Base-by-base conservation (phyloP, 768 basidiomycete species). In the Lentinula lateritia region DNA sequence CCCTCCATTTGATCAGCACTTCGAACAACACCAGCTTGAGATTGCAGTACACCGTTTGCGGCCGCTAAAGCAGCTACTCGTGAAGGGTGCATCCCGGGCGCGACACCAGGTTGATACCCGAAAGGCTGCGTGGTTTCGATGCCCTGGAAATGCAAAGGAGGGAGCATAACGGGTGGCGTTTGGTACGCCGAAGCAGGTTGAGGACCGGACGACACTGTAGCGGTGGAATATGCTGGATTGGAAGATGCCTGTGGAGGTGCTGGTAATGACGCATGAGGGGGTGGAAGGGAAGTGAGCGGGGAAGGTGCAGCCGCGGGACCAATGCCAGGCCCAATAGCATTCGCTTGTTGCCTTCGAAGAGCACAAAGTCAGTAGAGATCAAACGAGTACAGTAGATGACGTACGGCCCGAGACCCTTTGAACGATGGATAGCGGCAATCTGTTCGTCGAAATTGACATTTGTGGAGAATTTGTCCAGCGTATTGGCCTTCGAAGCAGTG, bases 381-480 rank as follows among this genome's bases (percentile, higher is more conserved):
- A n/a, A 60, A 61, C 12, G 13, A 61, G 56, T 8, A 20, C 32
- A 39, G 57, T 62, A 60, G 57, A 63, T 5, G 23, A 86, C 90
- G 67, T 71, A 92, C 89, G 88, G 90, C 65, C 90, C 89, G 36
- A 96, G 83, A 74, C 93, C 94, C 72, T 94, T 93, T 28, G 93
- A 85, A 61, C 90, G 90, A 75, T 97, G 95, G 62, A 98, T 94
- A 52, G 95, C 93, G 48, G 93, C 93, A 72, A 99, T 99, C 72
- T 99, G 97, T 70, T 98, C 95, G 76, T 98, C 94, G 71, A 98
- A 88, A 71, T 94, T 95, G 78, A 92, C 94, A 64, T 90, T 89
- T 15, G 86, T 88, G 53, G 95, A 95, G 79, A 89, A 99, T 70
- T 93, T 93, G 81, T 95, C 92, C 69, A 95, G 79, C 0, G 94